phyloP scores from a whole-genome alignment of 2,329 filamentous ascomycete species.

The Rosellinia necatrix region DNA sequence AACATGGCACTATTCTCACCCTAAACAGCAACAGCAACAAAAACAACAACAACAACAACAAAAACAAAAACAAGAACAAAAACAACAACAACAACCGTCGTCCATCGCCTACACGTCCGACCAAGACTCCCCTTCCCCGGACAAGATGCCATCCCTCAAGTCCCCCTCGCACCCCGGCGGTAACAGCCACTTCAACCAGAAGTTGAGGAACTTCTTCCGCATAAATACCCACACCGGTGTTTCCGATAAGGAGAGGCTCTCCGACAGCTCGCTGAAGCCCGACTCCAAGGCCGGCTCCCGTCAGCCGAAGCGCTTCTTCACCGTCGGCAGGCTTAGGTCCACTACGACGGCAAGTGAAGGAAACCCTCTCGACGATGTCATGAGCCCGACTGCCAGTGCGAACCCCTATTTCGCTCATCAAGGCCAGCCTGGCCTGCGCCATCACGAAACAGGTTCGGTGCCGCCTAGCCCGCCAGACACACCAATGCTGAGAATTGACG shows the following conservation, averaged over 20 bases:
- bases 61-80: not conserved
- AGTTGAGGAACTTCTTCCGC: slow-evolving; percentile 73
- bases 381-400: slow-evolving; percentile 90
- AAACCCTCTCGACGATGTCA: slow-evolving; percentile 82
- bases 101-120: too few relatives aligned
- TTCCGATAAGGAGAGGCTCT: slow-evolving; percentile 44
- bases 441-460: slow-evolving; percentile 92
- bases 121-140: not conserved
- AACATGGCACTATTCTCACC: slow-evolving; percentile 43
- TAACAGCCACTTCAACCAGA: slow-evolving; percentile 67
- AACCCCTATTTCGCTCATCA: slow-evolving; percentile 99
- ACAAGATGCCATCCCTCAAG: slow-evolving; percentile 57
- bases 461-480: slow-evolving; percentile 93
- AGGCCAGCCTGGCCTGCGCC: slow-evolving; percentile 87
- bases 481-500: slow-evolving; percentile 75
- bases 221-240: slow-evolving; percentile 58
- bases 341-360: slow-evolving; percentile 92
- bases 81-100: not conserved
- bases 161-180: slow-evolving; percentile 53
- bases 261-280: slow-evolving; percentile 49
- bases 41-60: not conserved
- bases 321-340: slow-evolving; percentile 84
- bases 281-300: slow-evolving; percentile 73
- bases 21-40: slow-evolving; percentile 27
- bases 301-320: slow-evolving; percentile 87